Base-by-base conservation (phyloP, 2,329 filamentous ascomycete species). In the Ceratocystiopsis sp. region DNA sequence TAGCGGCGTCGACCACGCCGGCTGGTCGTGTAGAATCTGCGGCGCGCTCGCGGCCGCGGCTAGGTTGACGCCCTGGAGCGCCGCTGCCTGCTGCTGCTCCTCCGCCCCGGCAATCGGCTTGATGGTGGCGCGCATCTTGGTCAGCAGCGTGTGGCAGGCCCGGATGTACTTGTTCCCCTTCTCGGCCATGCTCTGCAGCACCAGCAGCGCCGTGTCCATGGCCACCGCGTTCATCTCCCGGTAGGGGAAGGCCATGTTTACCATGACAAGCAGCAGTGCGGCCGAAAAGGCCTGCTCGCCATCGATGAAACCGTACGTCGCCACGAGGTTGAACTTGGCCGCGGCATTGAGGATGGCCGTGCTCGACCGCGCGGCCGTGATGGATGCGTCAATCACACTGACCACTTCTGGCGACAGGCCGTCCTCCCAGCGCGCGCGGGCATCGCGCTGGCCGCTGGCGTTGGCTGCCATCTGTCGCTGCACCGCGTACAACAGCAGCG, bases 301-400 rank as follows among this genome's bases (percentile, higher is more conserved):
- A 16, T 43, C 42, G 18, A 43, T 43, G 35, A 43, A 43, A 37
- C 42, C 42, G 42, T 43, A 43, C 2, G 42, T 43, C 15, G 42
- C 41, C 41, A 43, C 37, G 6, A 43, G 42, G n/a, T 43, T 40
- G 18, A 29, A 37, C 29, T 43, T 43, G 33, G 42, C 37, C 6
- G 42, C 42, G 4, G 32, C 42, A 16, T 36, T 37, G 3, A 41
- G 35, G 16, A 45, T 42, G 25, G 36, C 5, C 15, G 43, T 41
- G 37, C 32, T 37, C 1, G 29, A 14, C 3, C 42, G 37, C 4
- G 42, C 42, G 6, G 42, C 37, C 7, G 29, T 14, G 25, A 41
- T 41, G 29, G 32, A 17, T 2, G 42, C 33, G n/a, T 43, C 42
- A 17, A 43, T 43, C 2, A 43, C 34, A 4, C 19, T 36, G 37